phyloP scores from a whole-genome alignment of 306 rosid genomes.

The Quercus robur region DNA sequence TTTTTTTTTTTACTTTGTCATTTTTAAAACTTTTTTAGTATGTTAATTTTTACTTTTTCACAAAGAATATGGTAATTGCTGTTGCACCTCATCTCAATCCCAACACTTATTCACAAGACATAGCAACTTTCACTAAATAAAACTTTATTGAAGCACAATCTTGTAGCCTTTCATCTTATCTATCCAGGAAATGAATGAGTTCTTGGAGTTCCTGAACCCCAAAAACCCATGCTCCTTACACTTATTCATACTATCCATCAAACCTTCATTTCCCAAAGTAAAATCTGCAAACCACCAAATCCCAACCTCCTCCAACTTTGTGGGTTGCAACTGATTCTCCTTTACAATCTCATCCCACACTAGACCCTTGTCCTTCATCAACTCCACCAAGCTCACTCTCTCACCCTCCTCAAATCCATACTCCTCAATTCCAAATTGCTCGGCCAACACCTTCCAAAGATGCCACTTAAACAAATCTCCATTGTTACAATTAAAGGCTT shows the following conservation, averaged over 20 bases:
- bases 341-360: conserved; percentile 67
- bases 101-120: too few species aligned
- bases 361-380: conserved; percentile 48
- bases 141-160: neutral
- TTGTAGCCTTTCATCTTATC: conserved; percentile 41
- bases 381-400: conserved; percentile 27
- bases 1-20: too few species aligned
- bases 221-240: conserved; percentile 67
- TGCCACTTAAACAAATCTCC: conserved; percentile 64
- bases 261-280: neutral
- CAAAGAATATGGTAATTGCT: too few species aligned
- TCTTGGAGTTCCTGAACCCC: conserved; percentile 70
- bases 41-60: too few species aligned
- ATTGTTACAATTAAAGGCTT: conserved; percentile 51
- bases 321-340: conserved; percentile 38
- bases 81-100: too few species aligned
- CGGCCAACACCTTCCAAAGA: conserved; percentile 66
- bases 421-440: conserved; percentile 65
- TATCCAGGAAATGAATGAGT: conserved; percentile 53
- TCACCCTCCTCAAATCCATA: conserved; percentile 50
- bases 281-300: conserved; percentile 57
- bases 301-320: conserved; percentile 50
- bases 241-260: conserved; percentile 57
- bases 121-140: too few species aligned
- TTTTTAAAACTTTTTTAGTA: too few species aligned